Conservation (phyloP, 805 yeast genomes). For the Yamadazyma sp. region DNA sequence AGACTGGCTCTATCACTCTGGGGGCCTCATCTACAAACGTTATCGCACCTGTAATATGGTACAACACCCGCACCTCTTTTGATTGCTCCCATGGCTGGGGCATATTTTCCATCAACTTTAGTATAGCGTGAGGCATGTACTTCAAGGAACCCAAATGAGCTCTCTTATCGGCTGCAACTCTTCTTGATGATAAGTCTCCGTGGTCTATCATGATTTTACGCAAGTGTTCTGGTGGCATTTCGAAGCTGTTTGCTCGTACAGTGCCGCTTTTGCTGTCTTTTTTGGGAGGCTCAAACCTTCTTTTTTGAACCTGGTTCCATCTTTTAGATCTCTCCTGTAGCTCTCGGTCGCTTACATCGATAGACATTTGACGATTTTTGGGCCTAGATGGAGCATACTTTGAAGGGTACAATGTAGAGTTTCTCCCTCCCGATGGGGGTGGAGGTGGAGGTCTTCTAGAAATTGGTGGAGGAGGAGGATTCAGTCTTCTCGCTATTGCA, state of each 20-base stretch:
- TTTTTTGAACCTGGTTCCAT: conserved; percentile 67
- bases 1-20: conserved; percentile 87
- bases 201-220: conserved; percentile 81
- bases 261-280: conserved; percentile 32
- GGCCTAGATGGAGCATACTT: background rate
- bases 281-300: conserved; percentile 41
- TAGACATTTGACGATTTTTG: conserved; percentile 16
- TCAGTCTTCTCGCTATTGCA: conserved; percentile 6
- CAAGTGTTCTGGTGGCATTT: conserved; percentile 92
- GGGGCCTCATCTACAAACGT: conserved; percentile 94
- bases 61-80: conserved; percentile 82
- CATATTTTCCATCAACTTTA: conserved; percentile 89
- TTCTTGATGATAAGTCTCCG: conserved; percentile 78
- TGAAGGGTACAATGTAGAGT: background rate
- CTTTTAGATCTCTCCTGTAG: conserved; percentile 47
- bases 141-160: conserved; percentile 88
- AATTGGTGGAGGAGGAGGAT: conserved; percentile 11
- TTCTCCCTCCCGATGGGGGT: no score
- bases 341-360: conserved; percentile 28
- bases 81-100: conserved; percentile 97
- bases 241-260: conserved; percentile 62
- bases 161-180: conserved; percentile 79
- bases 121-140: conserved; percentile 92
- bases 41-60: conserved; percentile 90
- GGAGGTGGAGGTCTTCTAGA: conserved; percentile 20